Base-by-base conservation (phyloP, 1,139 yeast genomes). In the Yamadazyma kanchanaburiensis region DNA sequence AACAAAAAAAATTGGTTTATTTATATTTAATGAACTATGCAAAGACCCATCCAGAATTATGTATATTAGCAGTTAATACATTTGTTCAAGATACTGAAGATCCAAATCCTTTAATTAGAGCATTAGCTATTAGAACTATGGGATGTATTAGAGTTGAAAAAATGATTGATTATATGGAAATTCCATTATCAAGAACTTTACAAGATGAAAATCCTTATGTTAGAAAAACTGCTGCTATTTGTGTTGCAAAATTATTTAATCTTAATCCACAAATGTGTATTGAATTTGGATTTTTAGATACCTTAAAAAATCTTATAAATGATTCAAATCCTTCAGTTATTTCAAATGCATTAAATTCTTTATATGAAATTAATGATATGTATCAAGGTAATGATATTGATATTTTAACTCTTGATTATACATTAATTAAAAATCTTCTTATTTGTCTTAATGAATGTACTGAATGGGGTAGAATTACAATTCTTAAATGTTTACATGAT, bases 381-480 rank as follows among this genome's bases (percentile, higher is more conserved):
- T 62, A 60, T 43, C 45, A 38, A 5, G 80, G 83, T 45, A 74
- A 85, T 34, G 54, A 64, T 43, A 32, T 41, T 25, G 42, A 62
- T 20, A 49, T 75, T 54, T 51, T 68, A 37, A 58, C 46, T 11
- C 52, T 73, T 27, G 62, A 69, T 38, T 39, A 64, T 11, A 64
- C 62, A 17, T 65, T 77, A 29, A 67, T 84, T 33, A 77, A 77
- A 42, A 81, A 74, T 52, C 70, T 91, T 38, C 66, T 94, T 38
- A 69, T 79, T 43, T 95, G 96, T 17, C 69, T 94, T 43, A 89
- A 89, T 56, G 99, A 94, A 60, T 91, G 97, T 60, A 89, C 97
- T 1, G 99, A 94, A 61, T 94, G 99, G 99, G 98, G 98, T 5
- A 75, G 98, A 50, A 84, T 91, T 43, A 80, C 96, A 2, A 85